Evolutionary conservation across 1,139 yeast species (phyloP).

Genomic region (Pneumocystis murina): DNA sequence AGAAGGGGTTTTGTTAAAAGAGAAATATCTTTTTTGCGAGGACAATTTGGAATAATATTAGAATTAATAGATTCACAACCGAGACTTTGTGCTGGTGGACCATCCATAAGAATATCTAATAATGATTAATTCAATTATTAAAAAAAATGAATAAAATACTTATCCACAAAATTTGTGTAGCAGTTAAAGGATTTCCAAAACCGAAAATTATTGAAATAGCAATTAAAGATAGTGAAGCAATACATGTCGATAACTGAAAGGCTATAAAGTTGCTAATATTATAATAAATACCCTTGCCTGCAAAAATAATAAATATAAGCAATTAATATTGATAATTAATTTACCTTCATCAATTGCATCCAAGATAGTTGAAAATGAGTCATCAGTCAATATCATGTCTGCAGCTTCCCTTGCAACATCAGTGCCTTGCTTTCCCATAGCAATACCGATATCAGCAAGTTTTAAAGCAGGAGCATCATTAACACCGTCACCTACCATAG

Average conservation of each 20-base stretch:
- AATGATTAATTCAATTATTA: background rate
- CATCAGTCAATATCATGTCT: constrained; percentile 93
- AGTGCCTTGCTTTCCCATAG: constrained; percentile 94
- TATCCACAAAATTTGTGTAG: constrained; percentile 97
- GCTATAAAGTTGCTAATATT: constrained; percentile 89
- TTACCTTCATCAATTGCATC: constrained; percentile 75
- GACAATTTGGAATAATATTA: constrained; percentile 88
- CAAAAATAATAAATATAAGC: background rate
- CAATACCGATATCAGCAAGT: constrained; percentile 90
- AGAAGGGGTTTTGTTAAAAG: constrained; percentile 58
- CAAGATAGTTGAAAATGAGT: constrained; percentile 83
- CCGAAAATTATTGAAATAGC: constrained; percentile 78
- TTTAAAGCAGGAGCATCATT: constrained; percentile 98
- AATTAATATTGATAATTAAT: background rate
- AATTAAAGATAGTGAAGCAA: constrained; percentile 81
- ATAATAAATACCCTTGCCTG: constrained; percentile 75
- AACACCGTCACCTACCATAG: constrained; percentile 99
- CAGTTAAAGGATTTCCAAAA: constrained; percentile 88
- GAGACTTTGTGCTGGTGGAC: constrained; percentile 95
- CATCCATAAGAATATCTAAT: constrained; percentile 82
- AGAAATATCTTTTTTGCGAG: constrained; percentile 70
- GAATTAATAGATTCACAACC: constrained; percentile 97
- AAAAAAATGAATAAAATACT: background rate
- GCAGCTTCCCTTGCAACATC: constrained; percentile 98
- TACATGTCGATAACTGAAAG: constrained; percentile 86